Percentiles rank a stretch among this genome's conserved stretches.
These are phyloP conservation scores for Camelina hispida DNA, from an alignment of 345 rosid genomes.

Conservation along the genomic window DNA sequence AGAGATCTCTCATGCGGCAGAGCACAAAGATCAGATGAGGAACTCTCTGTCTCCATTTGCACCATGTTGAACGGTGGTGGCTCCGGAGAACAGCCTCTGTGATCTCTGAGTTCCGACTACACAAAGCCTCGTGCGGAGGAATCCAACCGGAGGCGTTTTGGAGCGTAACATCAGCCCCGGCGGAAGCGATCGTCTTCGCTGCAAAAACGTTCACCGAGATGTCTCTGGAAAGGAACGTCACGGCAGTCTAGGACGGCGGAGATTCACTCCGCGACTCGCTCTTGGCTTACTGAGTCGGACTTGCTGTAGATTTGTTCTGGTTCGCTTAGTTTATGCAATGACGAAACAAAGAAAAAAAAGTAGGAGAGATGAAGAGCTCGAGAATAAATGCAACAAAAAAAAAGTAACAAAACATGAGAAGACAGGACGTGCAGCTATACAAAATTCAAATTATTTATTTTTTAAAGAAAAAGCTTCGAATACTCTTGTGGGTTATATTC, in stretches of 20 bases:
- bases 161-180: slow-evolving; percentile 78
- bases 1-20: slow-evolving; percentile 88
- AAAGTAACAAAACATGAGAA: too few species aligned
- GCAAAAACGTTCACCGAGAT: slow-evolving; percentile 58
- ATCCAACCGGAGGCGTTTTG: slow-evolving; percentile 91
- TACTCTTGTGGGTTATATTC: too few species aligned
- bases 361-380: too few species aligned
- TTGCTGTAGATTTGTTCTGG: slow-evolving; percentile 66
- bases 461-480: too few species aligned
- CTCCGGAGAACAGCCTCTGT: slow-evolving; percentile 52
- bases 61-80: slow-evolving; percentile 78
- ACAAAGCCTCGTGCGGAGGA: slow-evolving; percentile 73
- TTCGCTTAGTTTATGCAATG: slow-evolving; percentile 70
- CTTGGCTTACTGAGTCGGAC: slow-evolving; percentile 67
- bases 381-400: too few species aligned
- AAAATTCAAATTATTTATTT: too few species aligned
- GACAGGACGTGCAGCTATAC: too few species aligned
- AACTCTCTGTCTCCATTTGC: slow-evolving; percentile 86
- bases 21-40: slow-evolving; percentile 74
- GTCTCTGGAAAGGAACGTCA: slow-evolving; percentile 81
- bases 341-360: slow-evolving; percentile 39
- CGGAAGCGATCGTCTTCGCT: slow-evolving; percentile 54
- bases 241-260: slow-evolving; percentile 78
- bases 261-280: slow-evolving; percentile 67
- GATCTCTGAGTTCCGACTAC: slow-evolving; percentile 64